phyloP scores from a whole-genome alignment of 192 early-diverging fungal genomes.

The Lunasporangiospora selenospora region DNA sequence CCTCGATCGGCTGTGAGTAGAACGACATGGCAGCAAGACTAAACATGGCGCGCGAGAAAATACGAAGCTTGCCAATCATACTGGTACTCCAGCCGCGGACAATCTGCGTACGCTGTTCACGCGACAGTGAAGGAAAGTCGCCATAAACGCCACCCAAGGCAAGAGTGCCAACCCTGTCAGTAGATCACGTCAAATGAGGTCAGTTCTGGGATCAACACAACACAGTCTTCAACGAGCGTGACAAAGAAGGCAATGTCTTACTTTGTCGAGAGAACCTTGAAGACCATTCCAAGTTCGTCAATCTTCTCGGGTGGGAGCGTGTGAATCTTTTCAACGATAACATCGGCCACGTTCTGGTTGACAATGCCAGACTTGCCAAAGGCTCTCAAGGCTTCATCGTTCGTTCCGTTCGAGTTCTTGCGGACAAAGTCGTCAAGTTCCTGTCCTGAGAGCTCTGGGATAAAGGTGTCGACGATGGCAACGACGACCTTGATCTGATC shows the following conservation, averaged over 20 bases:
- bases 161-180: slow-evolving; percentile 38
- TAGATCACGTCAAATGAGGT: too few species aligned
- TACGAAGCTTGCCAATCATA: slow-evolving; percentile 35
- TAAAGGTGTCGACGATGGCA: slow-evolving; percentile 58
- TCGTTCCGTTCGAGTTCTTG: slow-evolving; percentile 19
- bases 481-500: slow-evolving; percentile 49
- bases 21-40: slow-evolving; percentile 9
- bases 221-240: too few species aligned
- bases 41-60: slow-evolving; percentile 23
- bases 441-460: slow-evolving; percentile 43
- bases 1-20: slow-evolving; percentile 14
- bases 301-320: slow-evolving; percentile 34
- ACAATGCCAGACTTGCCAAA: slow-evolving; percentile 26
- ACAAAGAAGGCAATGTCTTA: too few species aligned
- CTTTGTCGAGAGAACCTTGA: slow-evolving; percentile 43
- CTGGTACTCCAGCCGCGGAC: slow-evolving; percentile 29
- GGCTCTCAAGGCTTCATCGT: slow-evolving; percentile 20
- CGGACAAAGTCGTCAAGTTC: slow-evolving; percentile 46
- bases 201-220: too few species aligned
- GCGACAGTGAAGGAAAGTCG: slow-evolving; percentile 28
- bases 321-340: slow-evolving; percentile 16
- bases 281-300: slow-evolving; percentile 35
- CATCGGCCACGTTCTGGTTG: slow-evolving; percentile 21
- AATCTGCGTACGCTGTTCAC: slow-evolving; percentile 37
- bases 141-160: slow-evolving; percentile 32